A percentile compares a stretch with the other conserved stretches of the same genome.
phyloP scores from a whole-genome alignment of 2,329 filamentous ascomycete species.

The Remersonia thermophila region DNA sequence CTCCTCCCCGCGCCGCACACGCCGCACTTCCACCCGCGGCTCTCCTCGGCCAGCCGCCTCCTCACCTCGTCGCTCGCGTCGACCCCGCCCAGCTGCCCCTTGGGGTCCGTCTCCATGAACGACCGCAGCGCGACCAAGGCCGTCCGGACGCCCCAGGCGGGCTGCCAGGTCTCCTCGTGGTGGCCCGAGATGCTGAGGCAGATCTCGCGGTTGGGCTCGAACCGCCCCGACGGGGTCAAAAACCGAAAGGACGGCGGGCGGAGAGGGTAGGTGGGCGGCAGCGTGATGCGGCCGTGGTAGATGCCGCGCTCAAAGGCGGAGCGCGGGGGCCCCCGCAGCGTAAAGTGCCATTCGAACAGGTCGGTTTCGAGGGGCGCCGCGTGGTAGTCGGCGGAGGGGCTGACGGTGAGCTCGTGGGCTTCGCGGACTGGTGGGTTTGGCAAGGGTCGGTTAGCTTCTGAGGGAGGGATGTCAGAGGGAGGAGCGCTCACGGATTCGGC shows the following conservation, averaged over 20 bases:
- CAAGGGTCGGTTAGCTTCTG: background rate
- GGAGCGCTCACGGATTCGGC: constrained; percentile 57
- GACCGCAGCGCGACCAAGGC: constrained; percentile 67
- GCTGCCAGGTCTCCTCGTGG: constrained; percentile 98
- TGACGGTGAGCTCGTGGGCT: constrained; percentile 69
- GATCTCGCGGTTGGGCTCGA: constrained; percentile 94
- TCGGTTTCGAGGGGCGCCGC: constrained; percentile 78
- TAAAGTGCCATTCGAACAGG: constrained; percentile 99
- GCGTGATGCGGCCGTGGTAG: constrained; percentile 90
- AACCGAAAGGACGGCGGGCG: constrained; percentile 94
- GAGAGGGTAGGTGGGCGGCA: constrained; percentile 81
- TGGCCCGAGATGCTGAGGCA: constrained; percentile 88
- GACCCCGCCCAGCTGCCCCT: constrained; percentile 81
- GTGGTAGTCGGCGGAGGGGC: constrained; percentile 74
- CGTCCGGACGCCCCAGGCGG: constrained; percentile 90
- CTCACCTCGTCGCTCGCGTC: constrained; percentile 61
- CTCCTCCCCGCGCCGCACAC: constrained; percentile 56
- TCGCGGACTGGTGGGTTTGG: constrained; percentile 55
- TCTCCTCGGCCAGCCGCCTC: constrained; percentile 55
- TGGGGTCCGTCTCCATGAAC: constrained; percentile 87
- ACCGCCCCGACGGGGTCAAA: constrained; percentile 78
- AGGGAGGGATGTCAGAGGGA: constrained; percentile 1
- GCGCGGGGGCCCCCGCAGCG: constrained; percentile 73
- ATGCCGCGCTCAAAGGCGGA: constrained; percentile 71
- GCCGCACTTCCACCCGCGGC: constrained; percentile 52